phyloP scores from a whole-genome alignment of 2,329 filamentous ascomycete genomes.

The Plenodomus tracheiphilus region DNA sequence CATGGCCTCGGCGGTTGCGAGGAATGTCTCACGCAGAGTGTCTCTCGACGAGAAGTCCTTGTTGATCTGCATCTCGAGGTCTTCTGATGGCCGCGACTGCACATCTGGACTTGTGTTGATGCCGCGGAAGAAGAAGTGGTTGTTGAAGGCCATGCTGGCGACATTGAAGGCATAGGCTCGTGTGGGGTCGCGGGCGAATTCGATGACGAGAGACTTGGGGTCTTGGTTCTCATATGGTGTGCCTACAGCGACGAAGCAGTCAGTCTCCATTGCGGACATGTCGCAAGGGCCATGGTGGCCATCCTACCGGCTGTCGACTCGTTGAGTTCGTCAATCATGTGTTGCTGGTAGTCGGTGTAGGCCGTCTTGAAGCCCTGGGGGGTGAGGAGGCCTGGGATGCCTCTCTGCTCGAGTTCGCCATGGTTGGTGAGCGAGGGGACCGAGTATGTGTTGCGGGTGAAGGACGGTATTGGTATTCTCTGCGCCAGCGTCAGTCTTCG shows the following conservation, averaged over 20 bases:
- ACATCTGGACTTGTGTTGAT: constrained; percentile 43
- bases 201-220: constrained; percentile 70
- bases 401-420: constrained; percentile 51
- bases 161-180: constrained; percentile 88
- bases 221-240: constrained; percentile 65
- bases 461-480: constrained; percentile 20
- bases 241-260: constrained; percentile 50
- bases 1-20: constrained; percentile 82
- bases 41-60: constrained; percentile 80
- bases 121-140: constrained; percentile 75
- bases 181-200: constrained; percentile 76
- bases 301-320: constrained; percentile 67
- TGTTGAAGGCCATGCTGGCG: constrained; percentile 96
- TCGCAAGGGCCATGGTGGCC: neutral
- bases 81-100: constrained; percentile 34
- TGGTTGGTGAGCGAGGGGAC: constrained; percentile 56
- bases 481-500: constrained; percentile 30
- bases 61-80: constrained; percentile 66
- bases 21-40: constrained; percentile 77
- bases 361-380: constrained; percentile 71
- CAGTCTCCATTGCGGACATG: constrained; percentile 2
- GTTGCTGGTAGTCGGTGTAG: constrained; percentile 80
- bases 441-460: constrained; percentile 43
- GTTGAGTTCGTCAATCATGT: constrained; percentile 78
- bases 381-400: constrained; percentile 73